Percentiles rank a stretch among this genome's conserved stretches.
Evolutionary conservation across 116 monocot genomes (phyloP).

Genomic region (Papilionanthe hybrid): DNA sequence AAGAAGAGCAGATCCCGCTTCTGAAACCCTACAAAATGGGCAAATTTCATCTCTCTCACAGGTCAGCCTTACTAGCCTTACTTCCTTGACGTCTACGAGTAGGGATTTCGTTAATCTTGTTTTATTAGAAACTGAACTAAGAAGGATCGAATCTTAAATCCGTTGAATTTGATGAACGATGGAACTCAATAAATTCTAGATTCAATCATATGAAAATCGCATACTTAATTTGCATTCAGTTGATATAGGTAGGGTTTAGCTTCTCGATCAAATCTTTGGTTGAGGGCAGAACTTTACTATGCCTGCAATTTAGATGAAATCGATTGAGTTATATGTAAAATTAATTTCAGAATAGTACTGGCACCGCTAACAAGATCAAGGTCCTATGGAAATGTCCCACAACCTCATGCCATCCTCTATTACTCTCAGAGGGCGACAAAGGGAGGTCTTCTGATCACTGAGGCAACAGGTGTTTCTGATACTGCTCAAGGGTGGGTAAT

Average conservation of each 20-base stretch:
- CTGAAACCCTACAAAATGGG: constrained; percentile 12
- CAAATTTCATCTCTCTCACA: constrained; percentile 13
- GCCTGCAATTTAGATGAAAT: background rate
- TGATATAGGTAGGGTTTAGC: too few species aligned
- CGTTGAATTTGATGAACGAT: too few species aligned
- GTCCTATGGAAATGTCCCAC: constrained; percentile 22
- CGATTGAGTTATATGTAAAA: background rate
- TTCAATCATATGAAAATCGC: too few species aligned
- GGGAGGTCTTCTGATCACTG: constrained; percentile 17
- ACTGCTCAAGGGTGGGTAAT: constrained; percentile 13
- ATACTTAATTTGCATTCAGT: too few species aligned
- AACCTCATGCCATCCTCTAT: constrained; percentile 23
- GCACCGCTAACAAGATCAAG: constrained; percentile 21
- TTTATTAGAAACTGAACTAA: too few species aligned
- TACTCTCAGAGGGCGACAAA: constrained; percentile 23
- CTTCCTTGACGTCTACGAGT: too few species aligned
- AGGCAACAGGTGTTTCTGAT: constrained; percentile 15
- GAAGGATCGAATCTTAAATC: too few species aligned
- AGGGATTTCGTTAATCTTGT: too few species aligned
- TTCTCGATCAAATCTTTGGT: background rate
- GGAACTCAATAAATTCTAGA: too few species aligned
- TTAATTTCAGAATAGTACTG: constrained; percentile 11
- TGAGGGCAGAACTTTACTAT: background rate
- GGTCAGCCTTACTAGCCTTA: constrained; percentile 3
- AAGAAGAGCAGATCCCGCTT: background rate